Conservation (phyloP, 768 basidiomycete species). For the Solioccasus polychromus region DNA sequence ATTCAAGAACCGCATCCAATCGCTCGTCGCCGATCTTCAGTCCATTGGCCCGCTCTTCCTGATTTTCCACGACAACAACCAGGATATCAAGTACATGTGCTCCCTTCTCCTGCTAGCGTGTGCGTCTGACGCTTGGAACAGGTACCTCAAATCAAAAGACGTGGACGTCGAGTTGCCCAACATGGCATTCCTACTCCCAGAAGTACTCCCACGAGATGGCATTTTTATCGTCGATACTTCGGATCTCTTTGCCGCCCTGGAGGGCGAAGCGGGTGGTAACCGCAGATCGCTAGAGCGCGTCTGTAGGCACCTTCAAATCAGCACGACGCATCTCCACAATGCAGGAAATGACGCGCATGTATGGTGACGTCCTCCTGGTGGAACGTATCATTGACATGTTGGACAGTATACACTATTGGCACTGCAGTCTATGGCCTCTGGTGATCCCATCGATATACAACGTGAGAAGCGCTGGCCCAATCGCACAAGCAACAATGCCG, state of each 20-base stretch:
- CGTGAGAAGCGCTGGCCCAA: conserved; percentile 79
- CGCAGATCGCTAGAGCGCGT: conserved; percentile 56
- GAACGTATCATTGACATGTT: not conserved
- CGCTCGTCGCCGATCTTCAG: conserved; percentile 40
- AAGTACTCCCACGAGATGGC: conserved; percentile 47
- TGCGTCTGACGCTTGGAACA: conserved; percentile 23
- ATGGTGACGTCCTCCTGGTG: conserved; percentile 19
- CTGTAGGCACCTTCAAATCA: conserved; percentile 60
- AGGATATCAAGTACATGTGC: conserved; percentile 66
- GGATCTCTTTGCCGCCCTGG: conserved; percentile 71
- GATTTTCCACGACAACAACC: conserved; percentile 75
- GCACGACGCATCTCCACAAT: conserved; percentile 64
- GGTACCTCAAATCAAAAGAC: conserved; percentile 49
- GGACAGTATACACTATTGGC: conserved; percentile 69
- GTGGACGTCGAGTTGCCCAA: conserved; percentile 54
- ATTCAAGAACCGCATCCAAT: conserved; percentile 52
- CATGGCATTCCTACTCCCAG: conserved; percentile 56
- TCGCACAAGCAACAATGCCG: conserved; percentile 35
- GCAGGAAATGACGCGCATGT: conserved; percentile 87
- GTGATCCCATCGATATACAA: conserved; percentile 70
- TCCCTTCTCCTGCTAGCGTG: not conserved
- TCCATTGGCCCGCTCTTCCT: conserved; percentile 64
- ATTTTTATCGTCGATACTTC: conserved; percentile 71
- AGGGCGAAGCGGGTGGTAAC: conserved; percentile 55
- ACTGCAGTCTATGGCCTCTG: conserved; percentile 68